Base-by-base conservation (phyloP, 2,329 filamentous ascomycete genomes). In the Ceratocystiopsis sp. region DNA sequence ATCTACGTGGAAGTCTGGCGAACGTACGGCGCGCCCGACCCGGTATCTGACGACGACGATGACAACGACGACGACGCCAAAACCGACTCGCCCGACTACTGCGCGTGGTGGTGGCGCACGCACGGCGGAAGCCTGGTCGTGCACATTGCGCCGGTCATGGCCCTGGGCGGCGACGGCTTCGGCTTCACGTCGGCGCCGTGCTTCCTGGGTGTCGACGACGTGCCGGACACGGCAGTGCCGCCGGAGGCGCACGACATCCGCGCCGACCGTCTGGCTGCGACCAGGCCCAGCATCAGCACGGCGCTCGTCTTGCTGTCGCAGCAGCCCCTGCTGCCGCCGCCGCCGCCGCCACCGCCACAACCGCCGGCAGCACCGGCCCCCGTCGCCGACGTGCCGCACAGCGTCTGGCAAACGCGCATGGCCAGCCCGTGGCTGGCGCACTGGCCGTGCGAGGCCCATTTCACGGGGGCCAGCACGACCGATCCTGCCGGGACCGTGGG, bases 1-100 rank as follows among this genome's bases (percentile, higher is more conserved):
- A 53, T 59, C 33, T 59, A 58, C 44, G 19, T 48, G 25, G 53
- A 58, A 37, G 44, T 52, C 33, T 58, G 54, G 52, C 46, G 49
- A 17, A 41, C 4, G 35, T 50, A 38, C 43, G 48, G n/a, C 4
- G 19, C 19, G 19, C 19, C 19, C 19, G 19, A 21, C 7, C 19
- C 19, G 19, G 19, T 7, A 7, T 4, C 19, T 4, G 19, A 40
- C 3, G 42, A 40, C 25, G 16, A 34, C n/a, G 18, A 16, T 36
- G 13, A 8, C n/a, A 1, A 13, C 10, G 38, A 17, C 37, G 35
- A 42, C 33, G 29, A n/a, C 7, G 39, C 14, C 41, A 25, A 42
- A 16, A 18, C 17, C 10, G 14, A 21, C 11, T 13, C 37, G n/a
- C n/a, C 17, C 12, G 19, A 21, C 19, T 7, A 21, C 19, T 4